phyloP scores from a whole-genome alignment of 2,329 filamentous ascomycete species.

The Aquanectria penicillioides region DNA sequence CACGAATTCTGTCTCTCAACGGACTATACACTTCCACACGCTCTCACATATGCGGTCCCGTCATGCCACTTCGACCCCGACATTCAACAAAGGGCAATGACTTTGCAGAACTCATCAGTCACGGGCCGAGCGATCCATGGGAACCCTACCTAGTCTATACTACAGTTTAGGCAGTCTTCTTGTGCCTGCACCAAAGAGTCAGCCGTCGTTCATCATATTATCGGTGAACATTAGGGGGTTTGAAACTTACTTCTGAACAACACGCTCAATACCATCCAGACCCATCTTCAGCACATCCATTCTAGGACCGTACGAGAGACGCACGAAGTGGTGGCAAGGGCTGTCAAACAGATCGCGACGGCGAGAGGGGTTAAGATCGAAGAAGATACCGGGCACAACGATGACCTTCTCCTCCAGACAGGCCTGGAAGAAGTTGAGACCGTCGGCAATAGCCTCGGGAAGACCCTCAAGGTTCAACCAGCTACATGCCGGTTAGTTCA shows the following conservation, averaged over 20 bases:
- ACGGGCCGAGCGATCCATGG: neutral
- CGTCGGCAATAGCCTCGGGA: conserved; percentile 86
- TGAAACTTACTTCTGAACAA: conserved; percentile 73
- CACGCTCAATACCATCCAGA: conserved; percentile 84
- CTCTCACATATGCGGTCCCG: conserved; percentile 5
- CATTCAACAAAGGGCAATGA: neutral
- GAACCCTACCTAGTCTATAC: neutral
- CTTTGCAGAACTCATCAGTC: conserved; percentile 6
- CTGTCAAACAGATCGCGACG: conserved; percentile 92
- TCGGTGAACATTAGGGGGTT: neutral
- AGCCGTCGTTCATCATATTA: no score
- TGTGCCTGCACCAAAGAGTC: conserved; percentile 32
- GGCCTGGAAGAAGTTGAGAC: conserved; percentile 96
- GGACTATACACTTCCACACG: conserved; percentile 6
- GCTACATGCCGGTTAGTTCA: conserved; percentile 36
- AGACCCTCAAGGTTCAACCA: conserved; percentile 73
- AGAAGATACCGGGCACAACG: conserved; percentile 97
- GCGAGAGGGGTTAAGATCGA: conserved; percentile 91
- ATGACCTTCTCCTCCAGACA: conserved; percentile 95
- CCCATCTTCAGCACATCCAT: conserved; percentile 83
- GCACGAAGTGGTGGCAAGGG: conserved; percentile 92
- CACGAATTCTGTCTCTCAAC: conserved; percentile 11
- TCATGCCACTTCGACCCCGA: neutral
- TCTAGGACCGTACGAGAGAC: conserved; percentile 84
- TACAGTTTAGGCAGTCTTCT: conserved; percentile 27